Evolutionary conservation across 495 filamentous ascomycete genomes (phyloP).

Genomic region (Pyrenula massariospora): DNA sequence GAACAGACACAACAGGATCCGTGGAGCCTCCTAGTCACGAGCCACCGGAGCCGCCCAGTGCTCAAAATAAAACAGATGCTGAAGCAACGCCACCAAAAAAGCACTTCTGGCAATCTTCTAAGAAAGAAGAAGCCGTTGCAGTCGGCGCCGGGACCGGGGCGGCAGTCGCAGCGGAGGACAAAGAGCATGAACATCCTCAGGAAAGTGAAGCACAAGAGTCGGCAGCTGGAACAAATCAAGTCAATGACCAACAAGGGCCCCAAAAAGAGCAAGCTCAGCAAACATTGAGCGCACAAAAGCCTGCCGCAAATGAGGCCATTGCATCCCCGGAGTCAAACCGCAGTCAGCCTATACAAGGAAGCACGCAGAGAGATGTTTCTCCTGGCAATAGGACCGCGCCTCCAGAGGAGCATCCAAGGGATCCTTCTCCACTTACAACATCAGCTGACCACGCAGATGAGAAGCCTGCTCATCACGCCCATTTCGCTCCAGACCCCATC

Average conservation of each 20-base stretch:
- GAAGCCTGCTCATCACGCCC: neutral
- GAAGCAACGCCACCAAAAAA: too few relatives aligned
- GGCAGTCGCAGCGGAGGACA: neutral
- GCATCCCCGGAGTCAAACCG: neutral
- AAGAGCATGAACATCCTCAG: neutral
- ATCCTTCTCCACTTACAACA: neutral
- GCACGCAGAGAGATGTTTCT: neutral
- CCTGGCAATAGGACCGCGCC: neutral
- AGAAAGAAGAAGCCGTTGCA: neutral
- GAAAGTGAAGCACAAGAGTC: neutral
- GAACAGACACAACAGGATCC: too few relatives aligned
- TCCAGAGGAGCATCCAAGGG: neutral
- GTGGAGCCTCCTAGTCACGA: too few relatives aligned
- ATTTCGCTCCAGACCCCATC: neutral
- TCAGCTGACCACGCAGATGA: neutral
- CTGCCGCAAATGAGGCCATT: neutral
- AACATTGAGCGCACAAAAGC: neutral
- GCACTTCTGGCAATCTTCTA: neutral
- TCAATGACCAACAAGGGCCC: neutral
- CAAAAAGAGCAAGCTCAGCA: neutral
- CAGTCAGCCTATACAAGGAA: neutral
- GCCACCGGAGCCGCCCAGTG: too few relatives aligned
- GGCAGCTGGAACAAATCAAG: neutral
- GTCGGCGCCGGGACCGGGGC: neutral
- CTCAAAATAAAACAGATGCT: too few relatives aligned